Evolutionary conservation across 306 rosid species (phyloP).

Genomic region (Cyclanthera cordifolia): DNA sequence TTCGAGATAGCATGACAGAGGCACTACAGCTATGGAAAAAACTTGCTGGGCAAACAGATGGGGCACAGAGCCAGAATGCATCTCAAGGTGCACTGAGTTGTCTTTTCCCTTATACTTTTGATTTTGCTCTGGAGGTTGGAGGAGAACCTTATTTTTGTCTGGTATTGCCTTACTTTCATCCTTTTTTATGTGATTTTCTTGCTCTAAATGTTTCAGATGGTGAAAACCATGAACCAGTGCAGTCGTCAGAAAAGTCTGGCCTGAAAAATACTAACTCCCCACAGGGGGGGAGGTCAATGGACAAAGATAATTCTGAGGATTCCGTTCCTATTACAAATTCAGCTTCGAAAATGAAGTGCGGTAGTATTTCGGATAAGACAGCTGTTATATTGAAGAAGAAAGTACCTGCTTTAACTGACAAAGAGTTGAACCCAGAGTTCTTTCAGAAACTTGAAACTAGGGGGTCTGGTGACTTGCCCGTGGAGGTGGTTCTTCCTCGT

Average conservation of each 20-base stretch:
- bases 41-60: slow-evolving; percentile 61
- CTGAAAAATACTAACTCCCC: slow-evolving; percentile 28
- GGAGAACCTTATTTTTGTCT: not conserved
- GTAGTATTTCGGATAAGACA: slow-evolving; percentile 61
- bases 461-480: slow-evolving; percentile 76
- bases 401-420: slow-evolving; percentile 59
- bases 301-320: slow-evolving; percentile 41
- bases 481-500: slow-evolving; percentile 87
- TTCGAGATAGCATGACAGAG: slow-evolving; percentile 83
- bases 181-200: not conserved
- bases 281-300: slow-evolving; percentile 38
- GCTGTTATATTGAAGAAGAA: slow-evolving; percentile 88
- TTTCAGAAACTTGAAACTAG: slow-evolving; percentile 84
- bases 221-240: slow-evolving; percentile 33
- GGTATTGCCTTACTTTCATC: slow-evolving; percentile 12
- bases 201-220: slow-evolving; percentile 25
- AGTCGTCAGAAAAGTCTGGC: slow-evolving; percentile 36
- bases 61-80: slow-evolving; percentile 38
- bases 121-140: slow-evolving; percentile 2
- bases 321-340: slow-evolving; percentile 41
- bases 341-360: slow-evolving; percentile 34
- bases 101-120: slow-evolving; percentile 11
- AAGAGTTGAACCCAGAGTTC: slow-evolving; percentile 83
- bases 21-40: slow-evolving; percentile 87
- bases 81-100: slow-evolving; percentile 31